A percentile compares a stretch with the other conserved stretches of the same genome.
These are phyloP conservation scores for Metschnikowia drakensbergensis DNA, from an alignment of 805 yeast genomes.

Conservation along the genomic window DNA sequence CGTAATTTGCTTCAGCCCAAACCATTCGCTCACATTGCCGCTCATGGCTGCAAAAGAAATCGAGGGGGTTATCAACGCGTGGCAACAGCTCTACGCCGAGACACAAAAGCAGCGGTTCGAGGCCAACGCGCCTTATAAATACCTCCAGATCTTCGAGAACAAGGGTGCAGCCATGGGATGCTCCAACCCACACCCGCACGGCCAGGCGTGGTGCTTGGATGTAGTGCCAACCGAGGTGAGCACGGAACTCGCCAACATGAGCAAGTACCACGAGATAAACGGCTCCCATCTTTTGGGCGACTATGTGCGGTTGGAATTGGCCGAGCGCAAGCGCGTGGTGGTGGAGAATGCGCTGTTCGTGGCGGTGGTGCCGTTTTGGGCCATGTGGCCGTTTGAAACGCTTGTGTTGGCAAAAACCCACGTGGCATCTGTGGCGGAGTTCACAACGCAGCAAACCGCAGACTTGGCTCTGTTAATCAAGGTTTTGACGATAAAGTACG, in stretches of 20 bases:
- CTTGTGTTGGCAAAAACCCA: slow-evolving; percentile 56
- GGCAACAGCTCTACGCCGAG: slow-evolving; percentile 52
- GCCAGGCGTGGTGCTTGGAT: slow-evolving; percentile 75
- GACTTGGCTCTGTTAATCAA: slow-evolving; percentile 58
- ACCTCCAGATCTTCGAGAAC: slow-evolving; percentile 72
- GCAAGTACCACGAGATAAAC: slow-evolving; percentile 39
- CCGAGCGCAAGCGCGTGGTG: slow-evolving; percentile 50
- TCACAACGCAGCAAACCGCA: slow-evolving; percentile 41
- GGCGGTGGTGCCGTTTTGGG: slow-evolving; percentile 78
- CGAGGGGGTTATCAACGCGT: slow-evolving; percentile 49
- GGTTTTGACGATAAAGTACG: slow-evolving; percentile 58
- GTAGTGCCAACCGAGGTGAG: slow-evolving; percentile 63
- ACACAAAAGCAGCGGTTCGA: slow-evolving; percentile 36
- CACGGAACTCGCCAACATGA: slow-evolving; percentile 51
- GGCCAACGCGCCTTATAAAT: slow-evolving; percentile 46
- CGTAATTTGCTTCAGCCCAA: slow-evolving; percentile 70
- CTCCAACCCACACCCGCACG: slow-evolving; percentile 79
- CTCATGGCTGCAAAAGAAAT: slow-evolving; percentile 49
- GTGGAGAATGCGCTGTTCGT: slow-evolving; percentile 58
- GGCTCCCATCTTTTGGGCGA: slow-evolving; percentile 55
- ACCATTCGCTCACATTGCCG: slow-evolving; percentile 64
- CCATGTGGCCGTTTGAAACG: slow-evolving; percentile 78
- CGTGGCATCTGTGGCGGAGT: slow-evolving; percentile 46
- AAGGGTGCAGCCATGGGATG: slow-evolving; percentile 82
- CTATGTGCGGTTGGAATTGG: slow-evolving; percentile 54